Evolutionary conservation across 352 stramenopile genomes (phyloP), one percentile per base, ranked within the genome.

Genomic region (Globisporangium paddicum): DNA sequence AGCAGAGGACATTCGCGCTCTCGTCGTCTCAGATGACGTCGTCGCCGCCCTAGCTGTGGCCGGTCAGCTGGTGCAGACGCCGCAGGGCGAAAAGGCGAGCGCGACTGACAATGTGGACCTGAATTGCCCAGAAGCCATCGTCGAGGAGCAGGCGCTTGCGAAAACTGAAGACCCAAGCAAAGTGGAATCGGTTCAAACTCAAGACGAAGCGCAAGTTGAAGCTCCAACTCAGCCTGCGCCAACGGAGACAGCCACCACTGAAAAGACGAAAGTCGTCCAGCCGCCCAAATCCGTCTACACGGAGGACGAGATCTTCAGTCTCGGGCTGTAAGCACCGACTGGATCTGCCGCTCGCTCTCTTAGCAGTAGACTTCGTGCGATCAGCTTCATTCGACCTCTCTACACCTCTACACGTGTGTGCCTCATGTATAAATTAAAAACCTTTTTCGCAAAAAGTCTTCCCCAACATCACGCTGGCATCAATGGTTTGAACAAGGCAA

Each of bases 291-390:
- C 49, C 1, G 47, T 72, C 25, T 51, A 64, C 9, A 71, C 48
- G 7, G 79, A 88, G 35, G 81, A 91, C 51, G 84, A 91, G 67
- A 91, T 93, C 50, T 93, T 93, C 58, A 89, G 81, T 41, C 69
- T 93, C 40, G 81, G 79, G 0, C 63, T 93, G 63, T 93, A 82
- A 75, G 21, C 9, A 38, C 3, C 19, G 10, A 3, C 8, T 18
- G 14, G 42, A 30, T 51, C 13, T 38, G 34, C 13, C 34, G 13
- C 5, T 38, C 13, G 8, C 8, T 16, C 28, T 23, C 16, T 4
- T 18, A 54, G 26, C 48, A 55, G 28, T 32, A 32, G 28, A 6
- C 28, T 16, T 16, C 34, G 34, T 10, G 2, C 16, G 9, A 44
- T 44, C 38, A n/a, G 16, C 38, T 21, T 7, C 18, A 44, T 8